phyloP scores from a whole-genome alignment of 2,329 filamentous ascomycete genomes.

The Epichloe glyceriae region DNA sequence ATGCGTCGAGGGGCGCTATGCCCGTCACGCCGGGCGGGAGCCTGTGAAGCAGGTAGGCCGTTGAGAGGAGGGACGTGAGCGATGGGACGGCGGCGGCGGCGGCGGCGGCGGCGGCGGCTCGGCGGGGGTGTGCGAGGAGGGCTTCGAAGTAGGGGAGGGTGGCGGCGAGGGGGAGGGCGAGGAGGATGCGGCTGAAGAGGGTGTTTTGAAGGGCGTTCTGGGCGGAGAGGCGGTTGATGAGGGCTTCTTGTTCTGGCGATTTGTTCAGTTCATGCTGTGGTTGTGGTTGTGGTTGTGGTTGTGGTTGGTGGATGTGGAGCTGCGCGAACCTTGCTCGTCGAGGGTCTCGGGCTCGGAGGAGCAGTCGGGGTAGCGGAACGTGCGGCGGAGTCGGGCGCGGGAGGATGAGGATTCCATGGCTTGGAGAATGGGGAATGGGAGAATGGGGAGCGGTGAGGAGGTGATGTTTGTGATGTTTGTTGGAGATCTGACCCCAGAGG shows the following conservation, averaged over 20 bases:
- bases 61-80: slow-evolving; percentile 50
- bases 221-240: slow-evolving; percentile 41
- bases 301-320: no score
- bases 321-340: slow-evolving; percentile 55
- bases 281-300: no score
- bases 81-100: slow-evolving; percentile 39
- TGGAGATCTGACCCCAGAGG: slow-evolving; percentile 44
- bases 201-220: slow-evolving; percentile 46
- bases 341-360: slow-evolving; percentile 45
- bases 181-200: slow-evolving; percentile 44
- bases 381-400: slow-evolving; percentile 54
- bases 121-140: slow-evolving; percentile 19
- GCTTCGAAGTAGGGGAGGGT: slow-evolving; percentile 36
- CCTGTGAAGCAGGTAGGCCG: slow-evolving; percentile 45
- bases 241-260: slow-evolving; percentile 40
- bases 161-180: slow-evolving; percentile 45
- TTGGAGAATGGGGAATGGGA: no score
- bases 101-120: slow-evolving; percentile 12
- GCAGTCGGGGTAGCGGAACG: slow-evolving; percentile 64
- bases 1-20: slow-evolving; percentile 35
- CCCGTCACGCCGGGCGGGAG: slow-evolving; percentile 43
- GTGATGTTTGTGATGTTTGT: not conserved
- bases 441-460: no score
- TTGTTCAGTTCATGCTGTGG: no score
- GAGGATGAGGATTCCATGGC: slow-evolving; percentile 13